Evolutionary conservation across 805 yeast species (phyloP).

Genomic region (Cyberlindnera americana): DNA sequence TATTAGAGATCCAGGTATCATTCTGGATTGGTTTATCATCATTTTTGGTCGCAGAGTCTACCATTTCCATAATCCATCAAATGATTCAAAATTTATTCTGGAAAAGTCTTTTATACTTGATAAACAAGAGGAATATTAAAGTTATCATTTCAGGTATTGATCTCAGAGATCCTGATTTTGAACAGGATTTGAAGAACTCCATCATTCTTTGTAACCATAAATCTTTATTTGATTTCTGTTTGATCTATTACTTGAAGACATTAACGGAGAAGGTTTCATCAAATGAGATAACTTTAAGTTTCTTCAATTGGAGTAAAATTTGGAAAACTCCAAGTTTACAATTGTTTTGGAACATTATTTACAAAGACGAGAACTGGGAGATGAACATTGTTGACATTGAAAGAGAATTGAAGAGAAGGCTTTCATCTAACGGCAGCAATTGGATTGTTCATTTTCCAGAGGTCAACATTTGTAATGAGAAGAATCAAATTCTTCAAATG

Average conservation of each 20-base stretch:
- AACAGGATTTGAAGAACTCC: conserved; percentile 32
- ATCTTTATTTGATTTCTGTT: conserved; percentile 62
- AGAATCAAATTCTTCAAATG: conserved; percentile 44
- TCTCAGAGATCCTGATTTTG: conserved; percentile 20
- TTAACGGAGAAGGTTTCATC: conserved; percentile 25
- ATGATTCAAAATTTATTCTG: conserved; percentile 16
- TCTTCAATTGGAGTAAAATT: conserved; percentile 67
- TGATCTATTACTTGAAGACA: conserved; percentile 38
- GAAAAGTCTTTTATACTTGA: conserved; percentile 19
- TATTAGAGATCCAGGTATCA: conserved; percentile 10
- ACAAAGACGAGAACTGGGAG: conserved; percentile 69
- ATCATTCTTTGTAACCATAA: conserved; percentile 53
- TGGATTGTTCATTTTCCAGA: conserved; percentile 85
- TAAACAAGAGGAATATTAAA: conserved; percentile 24
- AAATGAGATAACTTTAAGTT: conserved; percentile 36
- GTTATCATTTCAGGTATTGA: conserved; percentile 27
- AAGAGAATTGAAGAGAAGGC: conserved; percentile 28
- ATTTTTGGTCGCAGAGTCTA: conserved; percentile 5
- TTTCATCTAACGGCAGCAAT: conserved; percentile 34
- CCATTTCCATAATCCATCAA: background rate
- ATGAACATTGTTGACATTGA: conserved; percentile 35
- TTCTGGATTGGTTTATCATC: conserved; percentile 7
- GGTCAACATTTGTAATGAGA: conserved; percentile 63
- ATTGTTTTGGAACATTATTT: conserved; percentile 43
- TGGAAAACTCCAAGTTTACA: conserved; percentile 58